Evolutionary conservation across 257 asterid species (phyloP).

Genomic region (Solanum corneliomulleri): DNA sequence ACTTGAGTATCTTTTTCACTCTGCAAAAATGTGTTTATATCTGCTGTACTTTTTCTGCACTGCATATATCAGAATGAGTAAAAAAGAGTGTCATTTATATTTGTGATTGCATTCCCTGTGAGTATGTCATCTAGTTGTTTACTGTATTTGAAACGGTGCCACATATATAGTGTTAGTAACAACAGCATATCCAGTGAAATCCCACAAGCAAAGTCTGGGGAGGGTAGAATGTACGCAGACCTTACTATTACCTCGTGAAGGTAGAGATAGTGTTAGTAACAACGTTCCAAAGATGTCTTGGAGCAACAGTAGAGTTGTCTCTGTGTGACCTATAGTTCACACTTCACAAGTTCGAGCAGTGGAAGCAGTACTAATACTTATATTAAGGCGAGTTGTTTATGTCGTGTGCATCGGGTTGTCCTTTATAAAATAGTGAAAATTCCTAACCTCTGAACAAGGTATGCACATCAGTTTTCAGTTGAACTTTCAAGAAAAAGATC

Average conservation of each 20-base stretch:
- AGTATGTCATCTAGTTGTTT: not conserved
- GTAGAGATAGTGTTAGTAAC: not conserved
- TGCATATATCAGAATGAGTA: not conserved
- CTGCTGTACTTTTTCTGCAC: not conserved
- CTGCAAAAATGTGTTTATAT: not conserved
- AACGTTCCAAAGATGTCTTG: not conserved
- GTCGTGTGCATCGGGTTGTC: not conserved
- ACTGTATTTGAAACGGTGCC: not conserved
- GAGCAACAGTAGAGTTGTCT: not conserved
- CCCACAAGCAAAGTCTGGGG: not conserved
- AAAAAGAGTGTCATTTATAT: not conserved
- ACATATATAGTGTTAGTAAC: not conserved
- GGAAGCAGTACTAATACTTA: not conserved
- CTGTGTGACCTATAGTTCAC: not conserved
- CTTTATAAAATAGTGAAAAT: conserved; percentile 1
- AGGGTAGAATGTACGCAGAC: not conserved
- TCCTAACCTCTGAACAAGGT: conserved; percentile 10
- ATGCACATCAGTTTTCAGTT: conserved; percentile 25
- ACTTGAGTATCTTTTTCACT: not conserved
- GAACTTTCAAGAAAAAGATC: conserved; percentile 34
- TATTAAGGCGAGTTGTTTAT: not conserved
- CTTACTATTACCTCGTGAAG: not conserved
- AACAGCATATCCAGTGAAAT: not conserved
- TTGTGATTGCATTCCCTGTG: not conserved
- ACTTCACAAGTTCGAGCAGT: not conserved